Conservation (phyloP, 2,329 filamentous ascomycete species). For the Aspergillus sp. region DNA sequence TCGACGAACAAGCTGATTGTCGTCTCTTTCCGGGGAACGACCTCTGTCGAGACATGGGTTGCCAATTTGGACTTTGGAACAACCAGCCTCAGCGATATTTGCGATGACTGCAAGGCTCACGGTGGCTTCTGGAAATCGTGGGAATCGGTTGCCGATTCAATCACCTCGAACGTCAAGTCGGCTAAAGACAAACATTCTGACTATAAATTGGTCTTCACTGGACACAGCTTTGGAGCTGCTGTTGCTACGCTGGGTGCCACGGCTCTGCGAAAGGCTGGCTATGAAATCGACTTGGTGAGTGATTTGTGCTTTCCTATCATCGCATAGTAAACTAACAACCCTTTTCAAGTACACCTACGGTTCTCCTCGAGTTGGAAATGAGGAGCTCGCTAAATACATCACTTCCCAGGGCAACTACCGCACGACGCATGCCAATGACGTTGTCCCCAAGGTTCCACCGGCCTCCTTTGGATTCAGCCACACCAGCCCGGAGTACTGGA, state of each 20-base stretch:
- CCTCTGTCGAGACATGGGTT: conserved; percentile 26
- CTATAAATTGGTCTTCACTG: conserved; percentile 43
- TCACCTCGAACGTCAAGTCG: conserved; percentile 34
- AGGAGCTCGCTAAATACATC: conserved; percentile 33
- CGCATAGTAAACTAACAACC: conserved; percentile 4
- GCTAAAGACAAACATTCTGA: conserved; percentile 27
- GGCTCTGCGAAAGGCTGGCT: conserved; percentile 39
- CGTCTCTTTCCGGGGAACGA: conserved; percentile 32
- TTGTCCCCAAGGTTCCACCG: conserved; percentile 35
- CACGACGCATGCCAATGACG: conserved; percentile 34
- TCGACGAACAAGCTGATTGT: conserved; percentile 36
- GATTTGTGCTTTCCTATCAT: conserved; percentile 1
- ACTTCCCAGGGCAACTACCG: conserved; percentile 34
- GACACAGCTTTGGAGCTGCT: conserved; percentile 50
- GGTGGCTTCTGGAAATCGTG: conserved; percentile 47
- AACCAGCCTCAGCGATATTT: conserved; percentile 33
- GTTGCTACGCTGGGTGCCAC: conserved; percentile 46
- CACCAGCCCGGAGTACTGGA: conserved; percentile 38
- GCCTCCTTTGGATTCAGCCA: conserved; percentile 28
- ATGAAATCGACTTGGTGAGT: conserved; percentile 39
- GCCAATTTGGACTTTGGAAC: conserved; percentile 26
- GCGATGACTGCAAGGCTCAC: conserved; percentile 39
- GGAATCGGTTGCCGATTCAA: conserved; percentile 28
- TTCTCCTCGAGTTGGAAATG: conserved; percentile 39
- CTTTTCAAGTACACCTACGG: conserved; percentile 36